These are phyloP conservation scores for Colletotrichum sp. DNA, from an alignment of 2,329 filamentous ascomycete species.

Conservation along the genomic window DNA sequence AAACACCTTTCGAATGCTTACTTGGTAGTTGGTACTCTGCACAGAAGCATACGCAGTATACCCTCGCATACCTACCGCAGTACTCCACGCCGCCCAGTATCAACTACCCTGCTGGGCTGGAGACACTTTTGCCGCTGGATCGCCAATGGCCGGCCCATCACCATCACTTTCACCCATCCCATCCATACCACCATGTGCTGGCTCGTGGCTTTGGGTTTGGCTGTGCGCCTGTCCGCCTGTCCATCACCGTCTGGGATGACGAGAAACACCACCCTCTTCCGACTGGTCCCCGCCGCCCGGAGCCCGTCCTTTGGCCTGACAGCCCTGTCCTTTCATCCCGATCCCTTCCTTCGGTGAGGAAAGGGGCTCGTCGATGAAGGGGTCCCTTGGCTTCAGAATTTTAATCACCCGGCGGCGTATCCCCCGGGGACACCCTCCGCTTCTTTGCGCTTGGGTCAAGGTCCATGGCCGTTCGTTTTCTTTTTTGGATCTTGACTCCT, in stretches of 20 bases:
- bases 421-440: background rate
- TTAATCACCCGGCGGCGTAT: background rate
- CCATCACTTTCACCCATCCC: background rate
- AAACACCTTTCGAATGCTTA: background rate
- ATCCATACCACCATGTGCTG: background rate
- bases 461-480: background rate
- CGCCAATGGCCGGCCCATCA: background rate
- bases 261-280: constrained; percentile 12
- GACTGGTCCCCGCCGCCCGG: constrained; percentile 5
- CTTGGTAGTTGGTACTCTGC: background rate
- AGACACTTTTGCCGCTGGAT: background rate
- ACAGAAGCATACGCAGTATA: background rate
- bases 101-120: background rate
- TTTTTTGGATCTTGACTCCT: background rate
- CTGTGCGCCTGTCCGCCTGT: background rate
- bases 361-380: background rate
- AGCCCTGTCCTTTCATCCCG: background rate
- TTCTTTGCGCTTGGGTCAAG: background rate
- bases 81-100: background rate
- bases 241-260: background rate
- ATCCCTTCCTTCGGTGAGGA: background rate
- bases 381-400: background rate
- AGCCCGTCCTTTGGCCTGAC: background rate
- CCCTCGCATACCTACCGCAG: background rate
- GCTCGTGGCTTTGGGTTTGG: background rate